Conservation (phyloP, 345 rosid genomes). For the Eucalyptus viminalis region DNA sequence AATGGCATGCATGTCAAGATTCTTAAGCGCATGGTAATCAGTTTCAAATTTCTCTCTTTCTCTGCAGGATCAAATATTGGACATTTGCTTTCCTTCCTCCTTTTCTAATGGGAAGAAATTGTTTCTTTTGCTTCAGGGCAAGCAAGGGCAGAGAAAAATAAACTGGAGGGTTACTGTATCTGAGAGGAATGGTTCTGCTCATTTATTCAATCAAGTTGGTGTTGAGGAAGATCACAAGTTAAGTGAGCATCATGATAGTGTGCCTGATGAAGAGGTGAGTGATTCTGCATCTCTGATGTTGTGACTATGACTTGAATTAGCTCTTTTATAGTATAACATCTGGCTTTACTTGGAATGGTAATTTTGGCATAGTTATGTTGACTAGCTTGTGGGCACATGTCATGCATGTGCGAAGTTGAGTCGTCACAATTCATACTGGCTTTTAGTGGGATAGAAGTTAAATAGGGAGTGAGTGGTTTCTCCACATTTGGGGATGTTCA, state of each 20-base stretch:
- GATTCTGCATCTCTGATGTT: not conserved
- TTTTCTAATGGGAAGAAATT: not conserved
- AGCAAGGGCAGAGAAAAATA: slow-evolving; percentile 49
- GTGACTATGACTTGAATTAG: not conserved
- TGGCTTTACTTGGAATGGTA: not conserved
- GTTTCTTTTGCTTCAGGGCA: slow-evolving; percentile 21
- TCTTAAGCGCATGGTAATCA: slow-evolving; percentile 50
- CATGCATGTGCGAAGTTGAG: not conserved
- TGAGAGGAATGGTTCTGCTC: slow-evolving; percentile 32
- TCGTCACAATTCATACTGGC: not conserved
- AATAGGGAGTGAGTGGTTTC: not conserved
- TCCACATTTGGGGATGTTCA: not conserved
- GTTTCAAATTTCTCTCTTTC: not conserved
- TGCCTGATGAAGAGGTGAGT: slow-evolving; percentile 52
- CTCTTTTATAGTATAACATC: not conserved
- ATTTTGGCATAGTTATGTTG: not conserved
- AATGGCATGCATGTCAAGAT: slow-evolving; percentile 83
- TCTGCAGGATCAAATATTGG: not conserved
- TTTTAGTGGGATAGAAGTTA: not conserved
- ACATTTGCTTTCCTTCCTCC: not conserved
- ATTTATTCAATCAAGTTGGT: slow-evolving; percentile 23
- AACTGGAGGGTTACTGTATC: slow-evolving; percentile 43
- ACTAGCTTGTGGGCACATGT: not conserved
- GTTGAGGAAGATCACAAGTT: slow-evolving; percentile 34
- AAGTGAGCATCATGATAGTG: slow-evolving; percentile 42